Evolutionary conservation across 2,329 filamentous ascomycete genomes (phyloP).

Genomic region (Ceratocystis variospora): DNA sequence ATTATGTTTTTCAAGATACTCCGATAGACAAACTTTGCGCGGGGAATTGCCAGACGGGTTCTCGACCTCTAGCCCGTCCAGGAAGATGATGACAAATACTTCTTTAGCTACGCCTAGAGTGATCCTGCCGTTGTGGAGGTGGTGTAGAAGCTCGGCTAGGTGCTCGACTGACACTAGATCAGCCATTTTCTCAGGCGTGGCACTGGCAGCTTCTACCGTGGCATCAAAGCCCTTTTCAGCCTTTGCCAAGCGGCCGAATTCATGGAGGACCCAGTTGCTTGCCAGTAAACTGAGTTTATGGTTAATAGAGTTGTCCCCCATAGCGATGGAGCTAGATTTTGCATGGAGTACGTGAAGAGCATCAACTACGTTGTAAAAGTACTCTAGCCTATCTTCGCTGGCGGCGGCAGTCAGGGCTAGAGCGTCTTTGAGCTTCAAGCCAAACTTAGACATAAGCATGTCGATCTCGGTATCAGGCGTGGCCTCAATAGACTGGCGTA

Average conservation of each 20-base stretch:
- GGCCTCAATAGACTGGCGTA: slow-evolving; percentile 50
- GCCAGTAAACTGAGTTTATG: slow-evolving; percentile 34
- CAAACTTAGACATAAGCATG: slow-evolving; percentile 47
- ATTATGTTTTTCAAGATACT: slow-evolving; percentile 35
- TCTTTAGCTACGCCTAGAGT: slow-evolving; percentile 46
- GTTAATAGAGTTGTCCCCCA: slow-evolving; percentile 22
- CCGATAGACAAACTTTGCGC: slow-evolving; percentile 35
- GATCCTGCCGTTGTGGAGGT: slow-evolving; percentile 36
- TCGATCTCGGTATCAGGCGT: slow-evolving; percentile 58
- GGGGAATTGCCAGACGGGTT: slow-evolving; percentile 32
- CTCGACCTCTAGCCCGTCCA: slow-evolving; percentile 5
- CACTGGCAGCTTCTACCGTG: not conserved
- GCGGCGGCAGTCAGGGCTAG: slow-evolving; percentile 65
- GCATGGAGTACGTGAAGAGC: slow-evolving; percentile 27
- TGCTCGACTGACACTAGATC: slow-evolving; percentile 32
- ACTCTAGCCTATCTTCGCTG: slow-evolving; percentile 65
- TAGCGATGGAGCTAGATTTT: slow-evolving; percentile 21
- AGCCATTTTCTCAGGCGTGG: slow-evolving; percentile 32
- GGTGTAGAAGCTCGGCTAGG: slow-evolving; percentile 38
- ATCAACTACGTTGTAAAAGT: slow-evolving; percentile 56
- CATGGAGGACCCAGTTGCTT: slow-evolving; percentile 59
- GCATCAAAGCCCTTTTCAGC: slow-evolving; percentile 31
- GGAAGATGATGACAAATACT: slow-evolving; percentile 25
- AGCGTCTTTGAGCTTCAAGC: slow-evolving; percentile 68
- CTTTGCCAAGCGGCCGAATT: slow-evolving; percentile 51